Conservation (phyloP, 495 filamentous ascomycete genomes). For the Tuber umbilicatum region DNA sequence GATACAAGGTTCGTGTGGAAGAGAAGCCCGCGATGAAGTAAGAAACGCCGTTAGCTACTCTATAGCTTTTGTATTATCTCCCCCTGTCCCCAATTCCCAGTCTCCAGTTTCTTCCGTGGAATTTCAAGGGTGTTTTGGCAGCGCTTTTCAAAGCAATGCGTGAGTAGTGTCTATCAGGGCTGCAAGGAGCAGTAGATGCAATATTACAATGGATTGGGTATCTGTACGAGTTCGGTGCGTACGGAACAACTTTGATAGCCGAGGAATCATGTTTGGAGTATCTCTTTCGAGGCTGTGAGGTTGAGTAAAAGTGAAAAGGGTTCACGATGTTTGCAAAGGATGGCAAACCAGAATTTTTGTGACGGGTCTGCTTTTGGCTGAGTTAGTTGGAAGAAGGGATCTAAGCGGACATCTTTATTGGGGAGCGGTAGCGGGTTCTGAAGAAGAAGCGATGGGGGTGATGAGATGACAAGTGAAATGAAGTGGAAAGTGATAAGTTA, state of each 20-base stretch:
- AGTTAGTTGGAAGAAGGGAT: neutral
- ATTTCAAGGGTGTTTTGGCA: constrained; percentile 8
- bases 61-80: constrained; percentile 4
- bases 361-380: constrained; percentile 24
- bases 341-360: constrained; percentile 5
- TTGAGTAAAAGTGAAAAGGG: constrained; percentile 8
- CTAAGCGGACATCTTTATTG: constrained; percentile 30
- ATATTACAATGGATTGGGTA: constrained; percentile 45
- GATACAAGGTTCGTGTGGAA: neutral
- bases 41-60: constrained; percentile 3
- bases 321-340: constrained; percentile 1
- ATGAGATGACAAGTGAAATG: neutral
- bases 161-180: constrained; percentile 18
- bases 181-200: constrained; percentile 31
- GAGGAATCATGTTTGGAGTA: constrained; percentile 55
- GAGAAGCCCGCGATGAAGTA: neutral
- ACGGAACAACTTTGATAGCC: constrained; percentile 51
- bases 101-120: neutral
- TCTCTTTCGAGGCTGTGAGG: constrained; percentile 4
- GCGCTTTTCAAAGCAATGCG: neutral
- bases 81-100: constrained; percentile 14
- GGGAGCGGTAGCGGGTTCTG: neutral
- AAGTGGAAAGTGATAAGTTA: neutral
- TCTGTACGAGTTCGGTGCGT: constrained; percentile 50
- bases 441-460: neutral